phyloP scores from a whole-genome alignment of 2,329 filamentous ascomycete species.

The Podosphaera aphanis region DNA sequence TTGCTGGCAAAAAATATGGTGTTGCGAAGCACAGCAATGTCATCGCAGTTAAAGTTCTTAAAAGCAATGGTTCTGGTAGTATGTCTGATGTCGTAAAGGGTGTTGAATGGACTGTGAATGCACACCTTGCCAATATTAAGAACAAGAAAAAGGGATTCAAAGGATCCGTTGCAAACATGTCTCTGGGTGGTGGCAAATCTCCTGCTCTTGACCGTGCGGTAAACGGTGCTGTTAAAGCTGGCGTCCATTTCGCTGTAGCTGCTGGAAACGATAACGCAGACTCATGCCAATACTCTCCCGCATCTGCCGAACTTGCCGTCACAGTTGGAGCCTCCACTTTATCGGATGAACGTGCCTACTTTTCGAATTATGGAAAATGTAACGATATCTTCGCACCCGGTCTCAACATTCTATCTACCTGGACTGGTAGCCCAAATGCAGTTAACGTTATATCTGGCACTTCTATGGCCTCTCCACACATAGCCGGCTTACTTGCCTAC shows the following conservation, averaged over 20 bases:
- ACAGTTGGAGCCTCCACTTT: slow-evolving; percentile 91
- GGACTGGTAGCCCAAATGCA: slow-evolving; percentile 90
- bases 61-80: slow-evolving; percentile 87
- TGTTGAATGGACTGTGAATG: slow-evolving; percentile 76
- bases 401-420: slow-evolving; percentile 90
- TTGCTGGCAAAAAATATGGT: slow-evolving; percentile 96
- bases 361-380: slow-evolving; percentile 99
- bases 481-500: slow-evolving; percentile 91
- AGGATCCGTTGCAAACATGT: slow-evolving; percentile 98
- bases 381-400: slow-evolving; percentile 98
- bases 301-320: slow-evolving; percentile 72
- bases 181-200: slow-evolving; percentile 92
- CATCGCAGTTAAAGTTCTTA: slow-evolving; percentile 93
- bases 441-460: slow-evolving; percentile 98
- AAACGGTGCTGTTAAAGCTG: slow-evolving; percentile 75
- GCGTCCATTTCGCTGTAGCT: slow-evolving; percentile 92
- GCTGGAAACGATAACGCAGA: slow-evolving; percentile 98
- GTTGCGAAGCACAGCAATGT: slow-evolving; percentile 97
- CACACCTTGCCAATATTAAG: slow-evolving; percentile 54
- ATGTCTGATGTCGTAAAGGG: slow-evolving; percentile 99
- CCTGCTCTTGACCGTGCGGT: slow-evolving; percentile 74
- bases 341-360: slow-evolving; percentile 90
- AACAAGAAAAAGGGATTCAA: slow-evolving; percentile 91
- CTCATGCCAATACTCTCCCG: slow-evolving; percentile 97
- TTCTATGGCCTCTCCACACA: slow-evolving; percentile 96